phyloP scores from a whole-genome alignment of 345 rosid species.

The Eucalyptus albens region DNA sequence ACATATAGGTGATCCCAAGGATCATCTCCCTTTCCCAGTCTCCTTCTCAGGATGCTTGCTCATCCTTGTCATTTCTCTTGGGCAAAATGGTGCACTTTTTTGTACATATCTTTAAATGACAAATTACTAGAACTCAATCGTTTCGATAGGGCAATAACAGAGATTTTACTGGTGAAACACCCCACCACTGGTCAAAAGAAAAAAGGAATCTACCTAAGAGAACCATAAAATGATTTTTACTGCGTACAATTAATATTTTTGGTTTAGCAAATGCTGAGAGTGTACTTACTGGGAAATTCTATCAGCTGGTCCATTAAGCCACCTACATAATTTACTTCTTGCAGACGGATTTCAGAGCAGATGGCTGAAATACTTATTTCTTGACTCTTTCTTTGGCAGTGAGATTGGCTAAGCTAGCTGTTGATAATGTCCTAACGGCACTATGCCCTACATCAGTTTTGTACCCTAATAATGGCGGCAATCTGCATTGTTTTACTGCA shows the following conservation, averaged over 20 bases:
- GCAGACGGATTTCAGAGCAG: background rate
- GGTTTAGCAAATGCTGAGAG: background rate
- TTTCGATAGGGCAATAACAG: background rate
- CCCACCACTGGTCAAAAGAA: background rate
- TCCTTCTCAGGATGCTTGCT: background rate
- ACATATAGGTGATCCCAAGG: background rate
- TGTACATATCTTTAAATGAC: background rate
- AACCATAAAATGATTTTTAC: background rate
- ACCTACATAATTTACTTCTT: background rate
- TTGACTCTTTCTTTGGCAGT: slow-evolving; percentile 28
- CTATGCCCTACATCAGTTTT: slow-evolving; percentile 54
- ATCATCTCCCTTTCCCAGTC: background rate
- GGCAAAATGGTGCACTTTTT: background rate
- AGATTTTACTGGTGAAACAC: background rate
- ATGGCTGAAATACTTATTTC: background rate
- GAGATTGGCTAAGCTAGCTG: slow-evolving; percentile 50
- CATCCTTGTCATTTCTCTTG: background rate
- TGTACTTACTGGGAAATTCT: background rate
- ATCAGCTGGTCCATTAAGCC: background rate
- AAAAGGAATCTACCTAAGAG: background rate
- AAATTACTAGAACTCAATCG: background rate
- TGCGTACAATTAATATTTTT: background rate
- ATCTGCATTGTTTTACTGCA: slow-evolving; percentile 91
- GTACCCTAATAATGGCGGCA: slow-evolving; percentile 78
- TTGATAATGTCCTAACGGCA: slow-evolving; percentile 56